These are phyloP conservation scores for Aspergillus sp. DNA, from an alignment of 2,329 filamentous ascomycete genomes.

Conservation along the genomic window DNA sequence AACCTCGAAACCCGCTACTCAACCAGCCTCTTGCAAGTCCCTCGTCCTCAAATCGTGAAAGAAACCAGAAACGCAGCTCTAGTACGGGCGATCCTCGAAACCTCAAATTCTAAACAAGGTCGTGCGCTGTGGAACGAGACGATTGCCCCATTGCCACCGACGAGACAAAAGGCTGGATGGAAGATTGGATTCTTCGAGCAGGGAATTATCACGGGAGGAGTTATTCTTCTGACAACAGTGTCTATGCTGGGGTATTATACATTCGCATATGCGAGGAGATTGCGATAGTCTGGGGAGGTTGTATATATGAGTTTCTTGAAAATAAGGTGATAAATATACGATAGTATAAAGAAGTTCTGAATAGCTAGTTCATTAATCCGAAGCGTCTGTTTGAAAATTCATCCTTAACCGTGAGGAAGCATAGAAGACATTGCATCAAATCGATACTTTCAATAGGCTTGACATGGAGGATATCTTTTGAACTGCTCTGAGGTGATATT, in stretches of 20 bases:
- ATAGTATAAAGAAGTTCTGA: too few relatives aligned
- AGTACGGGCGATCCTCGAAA: constrained; percentile 9
- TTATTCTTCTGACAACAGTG: constrained; percentile 17
- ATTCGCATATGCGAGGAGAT: constrained; percentile 12
- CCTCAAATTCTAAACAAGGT: constrained; percentile 11
- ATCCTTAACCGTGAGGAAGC: too few relatives aligned
- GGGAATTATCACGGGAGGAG: constrained; percentile 35
- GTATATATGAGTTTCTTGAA: not conserved
- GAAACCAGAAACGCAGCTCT: constrained; percentile 11
- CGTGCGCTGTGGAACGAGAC: constrained; percentile 22
- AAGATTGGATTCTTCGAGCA: constrained; percentile 47
- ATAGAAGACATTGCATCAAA: too few relatives aligned
- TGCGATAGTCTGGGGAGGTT: not conserved
- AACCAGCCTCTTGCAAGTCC: constrained; percentile 39
- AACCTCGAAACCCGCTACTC: constrained; percentile 39
- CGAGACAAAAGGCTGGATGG: constrained; percentile 19
- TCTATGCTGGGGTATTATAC: constrained; percentile 21
- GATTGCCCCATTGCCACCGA: constrained; percentile 29
- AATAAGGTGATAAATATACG: too few relatives aligned
- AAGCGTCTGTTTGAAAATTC: too few relatives aligned
- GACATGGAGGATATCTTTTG: too few relatives aligned
- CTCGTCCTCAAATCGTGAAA: constrained; percentile 40
- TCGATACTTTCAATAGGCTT: too few relatives aligned
- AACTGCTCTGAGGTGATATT: too few relatives aligned
- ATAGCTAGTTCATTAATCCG: too few relatives aligned